phyloP scores from a whole-genome alignment of 2,329 filamentous ascomycete species.

The Penicillium corylophilum region DNA sequence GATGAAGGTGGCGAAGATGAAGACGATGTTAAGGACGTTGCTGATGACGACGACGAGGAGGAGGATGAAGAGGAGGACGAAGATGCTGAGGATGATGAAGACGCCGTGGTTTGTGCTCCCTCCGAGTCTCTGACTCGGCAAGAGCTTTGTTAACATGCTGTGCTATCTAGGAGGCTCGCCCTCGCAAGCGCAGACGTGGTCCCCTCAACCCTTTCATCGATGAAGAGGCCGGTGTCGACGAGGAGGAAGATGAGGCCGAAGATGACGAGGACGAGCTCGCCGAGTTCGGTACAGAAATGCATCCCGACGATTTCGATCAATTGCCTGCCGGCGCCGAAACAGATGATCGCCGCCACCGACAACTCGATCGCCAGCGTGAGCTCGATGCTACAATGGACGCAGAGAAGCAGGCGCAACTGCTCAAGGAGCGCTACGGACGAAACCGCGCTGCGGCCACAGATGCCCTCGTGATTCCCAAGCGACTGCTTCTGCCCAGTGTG shows the following conservation, averaged over 20 bases:
- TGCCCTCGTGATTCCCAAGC: constrained; percentile 76
- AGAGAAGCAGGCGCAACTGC: constrained; percentile 84
- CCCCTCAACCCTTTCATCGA: constrained; percentile 87
- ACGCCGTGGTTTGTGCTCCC: constrained; percentile 50
- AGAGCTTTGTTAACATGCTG: constrained; percentile 1
- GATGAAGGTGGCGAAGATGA: constrained; percentile 42
- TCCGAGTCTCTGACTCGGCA: neutral
- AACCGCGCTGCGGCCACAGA: constrained; percentile 67
- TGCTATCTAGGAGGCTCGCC: constrained; percentile 55
- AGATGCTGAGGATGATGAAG: constrained; percentile 51
- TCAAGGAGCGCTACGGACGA: constrained; percentile 85
- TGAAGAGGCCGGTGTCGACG: constrained; percentile 97
- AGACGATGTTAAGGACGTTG: constrained; percentile 51
- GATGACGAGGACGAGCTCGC: constrained; percentile 85
- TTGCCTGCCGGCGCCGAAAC: constrained; percentile 70
- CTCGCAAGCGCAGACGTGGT: constrained; percentile 75
- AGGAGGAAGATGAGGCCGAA: constrained; percentile 82
- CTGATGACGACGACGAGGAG: constrained; percentile 59
- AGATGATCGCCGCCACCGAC: constrained; percentile 89
- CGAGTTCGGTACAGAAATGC: constrained; percentile 83
- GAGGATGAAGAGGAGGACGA: constrained; percentile 45
- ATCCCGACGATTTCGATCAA: constrained; percentile 85
- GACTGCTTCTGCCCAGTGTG: constrained; percentile 84
- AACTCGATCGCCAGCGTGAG: constrained; percentile 89
- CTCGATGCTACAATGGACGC: constrained; percentile 85